These are phyloP conservation scores for Sclerotiophoma versabilis DNA, from an alignment of 2,329 filamentous ascomycete species.

Conservation along the genomic window DNA sequence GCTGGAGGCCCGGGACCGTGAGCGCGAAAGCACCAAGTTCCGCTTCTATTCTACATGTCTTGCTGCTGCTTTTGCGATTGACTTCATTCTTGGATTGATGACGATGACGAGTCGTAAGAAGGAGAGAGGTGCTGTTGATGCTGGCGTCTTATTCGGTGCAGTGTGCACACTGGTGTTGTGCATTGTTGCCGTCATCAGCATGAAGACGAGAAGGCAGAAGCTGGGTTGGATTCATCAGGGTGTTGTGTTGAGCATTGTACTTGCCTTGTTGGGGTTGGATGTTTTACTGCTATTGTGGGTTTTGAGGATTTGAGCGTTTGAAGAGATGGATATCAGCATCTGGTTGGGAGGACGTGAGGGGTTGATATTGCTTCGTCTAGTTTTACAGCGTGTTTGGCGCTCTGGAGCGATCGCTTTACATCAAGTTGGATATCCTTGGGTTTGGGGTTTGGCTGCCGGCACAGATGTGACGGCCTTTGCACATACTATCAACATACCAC, in stretches of 20 bases:
- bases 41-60: constrained; percentile 60
- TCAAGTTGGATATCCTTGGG: constrained; percentile 6
- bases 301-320: constrained; percentile 27
- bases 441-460: background rate
- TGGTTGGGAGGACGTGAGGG: background rate
- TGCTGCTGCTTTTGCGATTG: constrained; percentile 66
- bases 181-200: constrained; percentile 39
- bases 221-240: constrained; percentile 44
- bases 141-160: constrained; percentile 73
- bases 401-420: constrained; percentile 4
- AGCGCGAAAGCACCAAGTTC: constrained; percentile 45
- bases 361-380: background rate
- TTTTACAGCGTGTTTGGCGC: constrained; percentile 6
- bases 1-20: constrained; percentile 40
- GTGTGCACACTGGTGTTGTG: constrained; percentile 64
- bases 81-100: constrained; percentile 70
- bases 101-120: constrained; percentile 72
- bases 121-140: constrained; percentile 74
- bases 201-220: constrained; percentile 39
- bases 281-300: constrained; percentile 43
- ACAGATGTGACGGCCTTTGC: background rate
- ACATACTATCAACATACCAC: background rate
- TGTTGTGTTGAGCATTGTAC: constrained; percentile 33
- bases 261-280: constrained; percentile 38
- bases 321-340: background rate